These are phyloP conservation scores for Neonothopanus nambi DNA, from an alignment of 1,284 basidiomycete species.

Conservation along the genomic window DNA sequence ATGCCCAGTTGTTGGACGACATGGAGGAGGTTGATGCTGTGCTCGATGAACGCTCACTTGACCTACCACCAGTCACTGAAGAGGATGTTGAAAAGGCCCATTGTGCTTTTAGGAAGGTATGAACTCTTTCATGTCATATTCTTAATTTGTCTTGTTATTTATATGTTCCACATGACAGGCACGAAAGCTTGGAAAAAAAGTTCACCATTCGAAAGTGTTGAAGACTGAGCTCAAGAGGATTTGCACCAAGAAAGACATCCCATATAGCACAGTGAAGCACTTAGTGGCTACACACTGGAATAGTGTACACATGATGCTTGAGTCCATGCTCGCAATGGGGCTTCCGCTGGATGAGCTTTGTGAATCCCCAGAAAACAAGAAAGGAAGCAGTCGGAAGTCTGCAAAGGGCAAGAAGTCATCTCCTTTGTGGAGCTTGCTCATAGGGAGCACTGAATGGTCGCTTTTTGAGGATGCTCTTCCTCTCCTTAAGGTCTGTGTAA, in stretches of 20 bases:
- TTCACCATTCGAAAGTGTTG: too few species aligned
- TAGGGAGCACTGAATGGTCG: conserved; percentile 8
- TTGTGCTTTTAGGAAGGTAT: too few species aligned
- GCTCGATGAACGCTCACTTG: too few species aligned
- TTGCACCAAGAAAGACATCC: background rate
- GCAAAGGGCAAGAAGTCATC: conserved; percentile 1
- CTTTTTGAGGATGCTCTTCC: conserved; percentile 3
- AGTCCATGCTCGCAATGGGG: conserved; percentile 8
- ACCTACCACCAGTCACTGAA: too few species aligned
- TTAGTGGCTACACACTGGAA: conserved; percentile 19
- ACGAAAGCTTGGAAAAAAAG: too few species aligned
- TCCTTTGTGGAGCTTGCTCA: background rate
- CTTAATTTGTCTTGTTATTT: too few species aligned
- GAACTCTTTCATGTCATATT: too few species aligned
- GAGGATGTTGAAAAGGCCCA: too few species aligned
- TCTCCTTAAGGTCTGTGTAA: too few species aligned
- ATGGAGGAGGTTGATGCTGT: too few species aligned
- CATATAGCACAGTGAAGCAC: conserved; percentile 8
- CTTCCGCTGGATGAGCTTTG: conserved; percentile 9
- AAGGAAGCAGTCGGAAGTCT: too few species aligned
- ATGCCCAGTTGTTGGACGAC: background rate
- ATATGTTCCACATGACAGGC: too few species aligned
- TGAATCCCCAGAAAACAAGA: background rate
- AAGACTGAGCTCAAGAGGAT: background rate
- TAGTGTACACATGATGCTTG: conserved; percentile 11